Conservation (phyloP, 2,329 filamentous ascomycete genomes). For the Diaporthe helianthi region DNA sequence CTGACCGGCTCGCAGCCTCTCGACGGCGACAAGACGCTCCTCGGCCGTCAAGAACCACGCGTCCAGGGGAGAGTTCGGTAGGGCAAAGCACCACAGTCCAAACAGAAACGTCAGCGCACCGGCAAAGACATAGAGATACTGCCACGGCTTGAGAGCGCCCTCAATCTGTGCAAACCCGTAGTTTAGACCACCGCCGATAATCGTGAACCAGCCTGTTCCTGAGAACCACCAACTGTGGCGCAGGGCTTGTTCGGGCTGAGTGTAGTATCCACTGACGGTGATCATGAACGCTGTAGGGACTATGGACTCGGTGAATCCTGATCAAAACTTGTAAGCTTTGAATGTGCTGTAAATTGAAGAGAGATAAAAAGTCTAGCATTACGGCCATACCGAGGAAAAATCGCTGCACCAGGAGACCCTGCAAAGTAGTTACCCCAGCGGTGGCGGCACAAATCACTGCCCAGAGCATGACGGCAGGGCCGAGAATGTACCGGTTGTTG, state of each 20-base stretch:
- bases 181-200: slow-evolving; percentile 69
- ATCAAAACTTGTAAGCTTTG: not conserved
- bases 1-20: slow-evolving; percentile 25
- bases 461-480: slow-evolving; percentile 70
- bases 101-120: slow-evolving; percentile 70
- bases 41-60: slow-evolving; percentile 73
- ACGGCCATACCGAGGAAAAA: slow-evolving; percentile 60
- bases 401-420: slow-evolving; percentile 70
- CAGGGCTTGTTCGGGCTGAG: slow-evolving; percentile 68
- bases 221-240: slow-evolving; percentile 75
- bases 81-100: slow-evolving; percentile 67
- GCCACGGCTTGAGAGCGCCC: slow-evolving; percentile 64
- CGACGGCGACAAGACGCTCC: slow-evolving; percentile 52
- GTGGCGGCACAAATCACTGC: slow-evolving; percentile 71
- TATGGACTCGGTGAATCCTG: slow-evolving; percentile 65
- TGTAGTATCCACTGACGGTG: slow-evolving; percentile 68
- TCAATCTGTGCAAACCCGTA: slow-evolving; percentile 72
- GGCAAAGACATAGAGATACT: slow-evolving; percentile 74
- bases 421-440: slow-evolving; percentile 68
- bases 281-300: slow-evolving; percentile 73
- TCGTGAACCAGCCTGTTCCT: slow-evolving; percentile 63
- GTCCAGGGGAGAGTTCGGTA: slow-evolving; percentile 70
- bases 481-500: slow-evolving; percentile 68
- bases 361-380: not conserved
- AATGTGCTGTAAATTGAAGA: not conserved